Base-by-base conservation (phyloP, 441 rosid species). In the Rhodomyrtus psidioides region DNA sequence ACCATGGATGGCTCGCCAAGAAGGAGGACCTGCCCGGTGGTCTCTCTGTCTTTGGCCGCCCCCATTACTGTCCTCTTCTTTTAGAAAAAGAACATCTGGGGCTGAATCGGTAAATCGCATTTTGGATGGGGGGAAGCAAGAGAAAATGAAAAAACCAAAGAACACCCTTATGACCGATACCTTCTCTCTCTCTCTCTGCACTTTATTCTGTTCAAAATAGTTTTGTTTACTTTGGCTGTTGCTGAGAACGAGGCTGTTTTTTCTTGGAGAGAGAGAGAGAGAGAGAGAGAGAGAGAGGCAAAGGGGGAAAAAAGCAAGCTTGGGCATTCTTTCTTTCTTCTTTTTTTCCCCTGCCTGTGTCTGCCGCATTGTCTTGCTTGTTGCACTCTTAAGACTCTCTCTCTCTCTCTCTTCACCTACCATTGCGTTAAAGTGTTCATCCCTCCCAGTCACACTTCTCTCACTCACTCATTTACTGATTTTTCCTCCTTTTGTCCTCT, bases 151-250 rank as follows among this genome's bases (percentile, higher is more conserved):
- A 34, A 26, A 4, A 59, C n/a, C 21, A 53, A 57, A 51, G 76
- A 10, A 53, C 24, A 15, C n/a, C 4, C n/a, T 1, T 2, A 53
- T 30, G 81, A 59, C 79, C 87, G 23, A 58, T 30, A 6, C 14
- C 13, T 21, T 53, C 51, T 49, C 84, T 84, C 82, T 55, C 51
- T 21, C 83, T 82, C 55, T 57, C 83, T 21, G 39, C 85, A 88
- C 98, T 96, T 95, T 95, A 92, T 90, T 92, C 93, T 92, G 93
- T 94, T 93, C 94, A 94, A 94, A 86, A 92, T 88, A 90, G 81
- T 90, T n/a, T n/a, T n/a, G n/a, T n/a, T 92, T 87, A 87, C 95
- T 92, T 93, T 90, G 93, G 93, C 90, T 91, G 96, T 92, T 92
- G 87, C 92, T 89, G 90, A 94, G 91, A 92, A 94, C 97, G 94